phyloP scores from a whole-genome alignment of 208 protist genomes.

The Giardia muris region DNA sequence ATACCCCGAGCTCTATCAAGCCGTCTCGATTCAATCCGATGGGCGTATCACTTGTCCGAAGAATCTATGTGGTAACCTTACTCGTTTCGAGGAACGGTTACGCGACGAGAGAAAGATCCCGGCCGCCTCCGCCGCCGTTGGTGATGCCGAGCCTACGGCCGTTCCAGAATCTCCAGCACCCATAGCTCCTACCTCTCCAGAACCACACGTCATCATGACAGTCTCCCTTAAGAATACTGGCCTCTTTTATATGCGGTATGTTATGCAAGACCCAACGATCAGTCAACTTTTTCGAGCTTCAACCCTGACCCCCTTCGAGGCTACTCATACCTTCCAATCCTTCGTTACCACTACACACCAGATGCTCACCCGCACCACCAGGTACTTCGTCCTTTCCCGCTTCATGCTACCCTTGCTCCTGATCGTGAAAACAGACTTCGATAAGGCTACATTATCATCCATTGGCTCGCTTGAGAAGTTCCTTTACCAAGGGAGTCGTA shows the following conservation, averaged over 20 bases:
- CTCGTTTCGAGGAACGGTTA: neutral
- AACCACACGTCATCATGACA: neutral
- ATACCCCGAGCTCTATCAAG: neutral
- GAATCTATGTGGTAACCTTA: neutral
- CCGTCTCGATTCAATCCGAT: neutral
- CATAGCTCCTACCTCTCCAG: neutral
- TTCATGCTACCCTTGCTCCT: neutral
- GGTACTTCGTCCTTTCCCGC: neutral
- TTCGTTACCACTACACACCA: neutral
- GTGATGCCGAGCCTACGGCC: neutral
- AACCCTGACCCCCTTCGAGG: neutral
- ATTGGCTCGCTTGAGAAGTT: neutral
- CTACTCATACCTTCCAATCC: neutral
- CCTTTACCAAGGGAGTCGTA: neutral
- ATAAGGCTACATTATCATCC: neutral
- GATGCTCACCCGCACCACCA: neutral
- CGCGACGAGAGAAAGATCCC: neutral
- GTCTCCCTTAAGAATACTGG: neutral
- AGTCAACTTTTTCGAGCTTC: neutral
- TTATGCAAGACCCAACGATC: neutral
- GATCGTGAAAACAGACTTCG: constrained; percentile 1
- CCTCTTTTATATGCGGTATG: neutral
- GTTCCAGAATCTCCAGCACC: neutral
- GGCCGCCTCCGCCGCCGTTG: neutral
- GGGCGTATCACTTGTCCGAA: neutral